Conservation (phyloP, 257 asterid species). For the Gardenia jasminoides region DNA sequence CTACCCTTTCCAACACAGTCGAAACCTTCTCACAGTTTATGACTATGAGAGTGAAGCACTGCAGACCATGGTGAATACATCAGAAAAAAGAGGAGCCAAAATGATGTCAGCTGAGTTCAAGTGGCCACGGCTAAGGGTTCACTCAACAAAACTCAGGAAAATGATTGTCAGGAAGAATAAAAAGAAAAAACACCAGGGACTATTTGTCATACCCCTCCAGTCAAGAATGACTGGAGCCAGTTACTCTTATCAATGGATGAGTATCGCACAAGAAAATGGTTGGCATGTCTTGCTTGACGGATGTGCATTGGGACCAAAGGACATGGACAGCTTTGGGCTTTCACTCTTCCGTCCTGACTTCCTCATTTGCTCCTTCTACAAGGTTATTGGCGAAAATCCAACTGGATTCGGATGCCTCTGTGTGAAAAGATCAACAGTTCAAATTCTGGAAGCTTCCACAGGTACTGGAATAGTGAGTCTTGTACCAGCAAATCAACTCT, state of each 20-base stretch:
- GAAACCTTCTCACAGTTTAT: conserved; percentile 68
- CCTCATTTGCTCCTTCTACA: conserved; percentile 82
- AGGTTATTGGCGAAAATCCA: conserved; percentile 81
- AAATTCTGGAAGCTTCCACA: conserved; percentile 51
- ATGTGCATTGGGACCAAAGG: conserved; percentile 84
- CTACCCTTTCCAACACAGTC: conserved; percentile 61
- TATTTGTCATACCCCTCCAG: conserved; percentile 85
- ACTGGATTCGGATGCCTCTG: conserved; percentile 93
- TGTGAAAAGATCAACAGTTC: conserved; percentile 59
- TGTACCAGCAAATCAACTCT: conserved; percentile 38
- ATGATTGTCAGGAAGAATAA: conserved; percentile 47
- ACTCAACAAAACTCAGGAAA: conserved; percentile 49
- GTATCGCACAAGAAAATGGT: conserved; percentile 72
- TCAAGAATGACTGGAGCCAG: conserved; percentile 80
- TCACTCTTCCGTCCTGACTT: conserved; percentile 81
- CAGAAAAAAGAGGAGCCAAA: conserved; percentile 70
- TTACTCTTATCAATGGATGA: conserved; percentile 95
- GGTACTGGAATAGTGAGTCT: conserved; percentile 63
- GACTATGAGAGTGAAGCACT: conserved; percentile 83
- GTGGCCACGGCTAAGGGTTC: conserved; percentile 82
- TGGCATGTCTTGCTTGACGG: conserved; percentile 96
- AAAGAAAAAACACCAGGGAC: conserved; percentile 49
- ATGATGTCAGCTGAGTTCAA: conserved; percentile 73
- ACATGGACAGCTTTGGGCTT: conserved; percentile 82
- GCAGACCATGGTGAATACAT: conserved; percentile 51